Evolutionary conservation across 257 asterid genomes (phyloP), one percentile per base, ranked within the genome.

Genomic region (Penstemon newberryi): DNA sequence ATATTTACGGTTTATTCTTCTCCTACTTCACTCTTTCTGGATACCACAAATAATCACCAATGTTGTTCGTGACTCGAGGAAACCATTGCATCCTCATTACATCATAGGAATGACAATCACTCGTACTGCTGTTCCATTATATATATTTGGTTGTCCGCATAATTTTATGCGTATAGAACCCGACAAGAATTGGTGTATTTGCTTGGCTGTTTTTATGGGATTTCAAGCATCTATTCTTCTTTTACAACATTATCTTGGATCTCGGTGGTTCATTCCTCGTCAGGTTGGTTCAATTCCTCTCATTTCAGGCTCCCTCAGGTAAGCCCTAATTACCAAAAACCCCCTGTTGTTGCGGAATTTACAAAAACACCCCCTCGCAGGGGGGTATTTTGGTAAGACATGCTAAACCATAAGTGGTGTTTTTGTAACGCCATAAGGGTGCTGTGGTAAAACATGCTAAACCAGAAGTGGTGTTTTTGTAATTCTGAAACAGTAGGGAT

Each of bases 101-200:
- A 85, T 94, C 60, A 60, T 93, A 15, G 99, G 99, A 76, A 94
- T 94, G 85, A 83, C 95, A 33, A 36, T 84, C 65, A 94, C 96
- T 62, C 95, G 99, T n/a, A 72, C 89, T 44, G 90, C 96, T 47
- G 80, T 94, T 69, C 99, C 99, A 0, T 73, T 94, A 37, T 94
- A 94, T 56, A 81, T 85, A 70, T 91, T 94, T 63, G 96, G 97
- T 4, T 94, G 97, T 73, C 96, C 99, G 33, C 85, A 80, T 79
- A 94, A 94, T 75, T 94, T 94, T 84, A 90, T 94, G 99, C 89
- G 96, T 39, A 89, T 94, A 47, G 96, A 84, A 75, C 85, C 95
- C 13, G 86, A 87, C 72, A 73, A 18, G 69, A 83, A 73, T 33
- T 94, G 96, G 99, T 90, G 96, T 70, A 77, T 85, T 59, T 81